Evolutionary conservation across 2,329 filamentous ascomycete genomes (phyloP).

Genomic region (Didymella sp.): DNA sequence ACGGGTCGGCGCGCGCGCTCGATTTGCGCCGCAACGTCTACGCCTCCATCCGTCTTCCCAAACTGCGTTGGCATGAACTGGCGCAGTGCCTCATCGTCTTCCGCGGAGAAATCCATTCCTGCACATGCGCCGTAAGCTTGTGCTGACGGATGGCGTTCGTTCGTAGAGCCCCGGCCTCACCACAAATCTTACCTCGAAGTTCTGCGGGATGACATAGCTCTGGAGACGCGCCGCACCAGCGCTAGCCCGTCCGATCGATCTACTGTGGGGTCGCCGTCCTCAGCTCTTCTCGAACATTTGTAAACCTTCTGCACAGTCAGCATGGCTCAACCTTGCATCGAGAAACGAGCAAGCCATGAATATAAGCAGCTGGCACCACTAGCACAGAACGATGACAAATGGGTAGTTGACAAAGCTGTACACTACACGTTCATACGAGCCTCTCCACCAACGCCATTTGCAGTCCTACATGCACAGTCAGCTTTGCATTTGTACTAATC

Average conservation of each 20-base stretch:
- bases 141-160: neutral
- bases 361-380: too few relatives aligned
- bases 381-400: too few relatives aligned
- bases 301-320: slow-evolving; percentile 3
- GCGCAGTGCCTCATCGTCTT: slow-evolving; percentile 72
- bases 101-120: slow-evolving; percentile 40
- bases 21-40: slow-evolving; percentile 81
- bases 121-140: slow-evolving; percentile 8
- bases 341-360: neutral
- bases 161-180: neutral
- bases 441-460: neutral
- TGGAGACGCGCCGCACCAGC: slow-evolving; percentile 14
- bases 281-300: neutral
- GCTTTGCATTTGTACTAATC: neutral
- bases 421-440: neutral
- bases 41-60: slow-evolving; percentile 77
- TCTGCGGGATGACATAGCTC: slow-evolving; percentile 20
- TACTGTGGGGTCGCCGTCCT: neutral
- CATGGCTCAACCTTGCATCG: too few relatives aligned
- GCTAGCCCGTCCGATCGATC: neutral
- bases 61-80: slow-evolving; percentile 83
- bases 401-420: too few relatives aligned
- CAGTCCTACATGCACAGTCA: neutral
- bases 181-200: slow-evolving; percentile 3
- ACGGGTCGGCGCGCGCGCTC: slow-evolving; percentile 73